Base-by-base conservation (phyloP, 2,329 filamentous ascomycete species). In the Coniochaeta sp. region DNA sequence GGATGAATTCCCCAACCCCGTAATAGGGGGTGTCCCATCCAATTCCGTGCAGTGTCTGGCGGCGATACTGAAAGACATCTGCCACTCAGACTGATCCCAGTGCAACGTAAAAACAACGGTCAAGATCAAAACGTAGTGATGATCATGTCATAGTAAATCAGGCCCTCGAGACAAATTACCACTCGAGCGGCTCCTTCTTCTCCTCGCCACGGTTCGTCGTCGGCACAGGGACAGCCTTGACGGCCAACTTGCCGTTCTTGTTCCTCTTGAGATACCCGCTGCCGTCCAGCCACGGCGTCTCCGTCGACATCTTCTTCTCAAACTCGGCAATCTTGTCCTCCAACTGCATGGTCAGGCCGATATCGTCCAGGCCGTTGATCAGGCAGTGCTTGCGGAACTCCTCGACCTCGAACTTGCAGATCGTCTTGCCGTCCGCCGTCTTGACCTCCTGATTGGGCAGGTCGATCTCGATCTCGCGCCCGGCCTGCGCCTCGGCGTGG, bases 351-450 rank as follows among this genome's bases (percentile, higher is more conserved):
- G 93, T 98, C 64, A 98, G 78, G 38, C 93, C 93, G 69, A 98
- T 98, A 68, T 98, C 95, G 72, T 98, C 93, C 10, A 98, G 85
- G 0, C 93, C 93, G 71, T 98, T 96, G 69, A 96, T 75, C 57
- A 98, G 78, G 75, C 93, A 98, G 77, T 98, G 91, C 78, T 96
- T 96, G 72, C 92, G 82, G 81, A 98, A 98, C 76, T 89, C 86
- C 72, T 98, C 93, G 6, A 96, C 90, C 0, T 96, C 89, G 70
- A 98, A 98, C 44, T 77, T 75, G 70, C 88, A 88, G 58, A 98
- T 83, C 66, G 85, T 84, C 63, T 86, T 86, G 65, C 93, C 93
- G 19, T 82, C 76, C 0, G 84, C 86, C 65, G 90, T 87, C 71
- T 89, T 91, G 77, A 98, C 88, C 58, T 86, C 77, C 78, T 97